Evolutionary conservation across 441 rosid genomes (phyloP).

Genomic region (Erodium texanum): DNA sequence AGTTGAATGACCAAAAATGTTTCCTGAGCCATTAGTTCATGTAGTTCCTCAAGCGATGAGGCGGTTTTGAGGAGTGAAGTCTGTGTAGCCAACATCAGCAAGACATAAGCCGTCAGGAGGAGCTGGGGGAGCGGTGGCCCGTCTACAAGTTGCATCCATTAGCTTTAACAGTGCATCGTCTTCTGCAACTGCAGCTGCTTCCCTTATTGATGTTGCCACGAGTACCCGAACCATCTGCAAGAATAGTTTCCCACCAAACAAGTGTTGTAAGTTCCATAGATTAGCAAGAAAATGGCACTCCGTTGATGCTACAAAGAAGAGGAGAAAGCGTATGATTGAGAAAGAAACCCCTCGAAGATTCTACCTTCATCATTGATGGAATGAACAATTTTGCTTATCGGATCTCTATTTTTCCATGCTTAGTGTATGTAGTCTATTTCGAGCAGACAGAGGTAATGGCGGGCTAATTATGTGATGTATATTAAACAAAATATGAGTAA

Average conservation of each 20-base stretch:
- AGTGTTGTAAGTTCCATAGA: background rate
- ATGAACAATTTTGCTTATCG: background rate
- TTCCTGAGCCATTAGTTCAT: background rate
- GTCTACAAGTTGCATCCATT: slow-evolving; percentile 72
- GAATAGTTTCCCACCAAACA: slow-evolving; percentile 8
- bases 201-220: slow-evolving; percentile 78
- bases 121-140: slow-evolving; percentile 93
- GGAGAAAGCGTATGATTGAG: background rate
- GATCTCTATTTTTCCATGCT: background rate
- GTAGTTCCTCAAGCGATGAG: slow-evolving; percentile 29
- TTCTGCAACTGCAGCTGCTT: slow-evolving; percentile 79
- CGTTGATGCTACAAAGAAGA: background rate
- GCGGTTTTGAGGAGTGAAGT: slow-evolving; percentile 47
- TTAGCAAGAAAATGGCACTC: background rate
- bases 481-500: background rate
- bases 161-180: slow-evolving; percentile 61
- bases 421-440: background rate
- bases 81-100: slow-evolving; percentile 69
- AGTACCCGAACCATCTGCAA: slow-evolving; percentile 85
- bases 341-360: background rate
- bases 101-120: slow-evolving; percentile 83
- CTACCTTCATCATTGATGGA: background rate
- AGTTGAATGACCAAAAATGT: background rate
- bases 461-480: background rate
- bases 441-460: background rate